Evolutionary conservation across 1,139 yeast species (phyloP), one percentile per base, ranked within the genome.

Genomic region (Ogataea hybrid): DNA sequence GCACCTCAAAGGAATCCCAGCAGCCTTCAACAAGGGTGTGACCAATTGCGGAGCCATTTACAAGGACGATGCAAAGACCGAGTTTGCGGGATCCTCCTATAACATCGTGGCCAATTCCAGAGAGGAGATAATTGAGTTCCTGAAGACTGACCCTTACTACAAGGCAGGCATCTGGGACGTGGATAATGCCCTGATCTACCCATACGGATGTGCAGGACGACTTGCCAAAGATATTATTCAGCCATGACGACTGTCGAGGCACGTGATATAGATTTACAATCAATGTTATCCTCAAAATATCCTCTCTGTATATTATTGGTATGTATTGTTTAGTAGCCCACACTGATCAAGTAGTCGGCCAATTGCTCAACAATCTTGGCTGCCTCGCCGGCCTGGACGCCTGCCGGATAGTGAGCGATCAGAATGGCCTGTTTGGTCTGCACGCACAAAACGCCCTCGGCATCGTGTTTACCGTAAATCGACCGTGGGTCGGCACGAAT

Each of bases 361-460:
- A 92, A 77, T 63, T 88, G 90, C 66, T 92, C 98, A 44, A 90
- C 96, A 51, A 89, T 84, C 57, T 85, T 79, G 50, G 97, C 85
- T 44, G 98, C 98, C 61, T 87, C 96, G 54, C 96, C 96, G 25
- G 97, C 89, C 63, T 83, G 94, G 39, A 87, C 82, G 44, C 88
- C 88, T 15, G 82, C 77, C 11, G 97, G 96, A 64, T 92, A 94
- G 67, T 92, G 97, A n/a, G 94, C 97, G 60, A 94, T 69, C 61
- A 92, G 70, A 46, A 92, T 81, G 32, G 97, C 89, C 68, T 90
- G 97, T 62, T 81, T 85, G 46, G 97, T 89, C 73, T 96, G 84
- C 40, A 92, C 97, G 51, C 90, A 85, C 53, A 92, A 70, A 45
- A 92, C 75, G 53, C 98, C 98, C 55, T 84, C 87, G 46, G 83